Conservation (phyloP, 306 rosid genomes). For the Albizia julibrissin region DNA sequence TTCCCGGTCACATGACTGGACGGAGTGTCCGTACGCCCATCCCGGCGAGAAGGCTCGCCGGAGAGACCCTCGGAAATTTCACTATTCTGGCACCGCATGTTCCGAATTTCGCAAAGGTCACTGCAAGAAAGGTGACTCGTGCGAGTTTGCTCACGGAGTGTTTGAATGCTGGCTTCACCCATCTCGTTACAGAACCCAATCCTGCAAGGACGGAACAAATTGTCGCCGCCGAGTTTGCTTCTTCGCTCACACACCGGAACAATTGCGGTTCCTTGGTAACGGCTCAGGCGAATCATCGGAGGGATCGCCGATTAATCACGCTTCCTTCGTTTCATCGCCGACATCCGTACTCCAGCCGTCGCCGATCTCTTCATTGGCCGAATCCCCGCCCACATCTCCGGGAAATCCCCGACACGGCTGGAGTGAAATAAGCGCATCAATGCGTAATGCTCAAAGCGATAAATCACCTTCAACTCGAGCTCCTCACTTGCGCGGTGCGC, state of each 20-base stretch:
- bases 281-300: conserved; percentile 36
- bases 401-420: conserved; percentile 32
- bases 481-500: conserved; percentile 24
- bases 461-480: conserved; percentile 40
- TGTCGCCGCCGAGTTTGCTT: conserved; percentile 86
- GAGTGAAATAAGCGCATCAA: conserved; percentile 44
- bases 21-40: conserved; percentile 88
- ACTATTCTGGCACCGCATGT: conserved; percentile 73
- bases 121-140: conserved; percentile 70
- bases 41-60: conserved; percentile 95
- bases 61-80: conserved; percentile 70
- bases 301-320: conserved; percentile 35
- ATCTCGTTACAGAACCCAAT: conserved; percentile 81
- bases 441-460: conserved; percentile 45
- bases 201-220: conserved; percentile 72
- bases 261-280: conserved; percentile 54
- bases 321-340: conserved; percentile 50
- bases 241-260: conserved; percentile 84
- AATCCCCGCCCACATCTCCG: conserved; percentile 63
- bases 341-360: conserved; percentile 61
- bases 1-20: conserved; percentile 89
- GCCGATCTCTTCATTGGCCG: conserved; percentile 44
- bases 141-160: conserved; percentile 89
- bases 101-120: conserved; percentile 74
- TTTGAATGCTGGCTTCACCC: conserved; percentile 99